Conservation (phyloP, 1,284 basidiomycete species). For the Agaricales sp. region DNA sequence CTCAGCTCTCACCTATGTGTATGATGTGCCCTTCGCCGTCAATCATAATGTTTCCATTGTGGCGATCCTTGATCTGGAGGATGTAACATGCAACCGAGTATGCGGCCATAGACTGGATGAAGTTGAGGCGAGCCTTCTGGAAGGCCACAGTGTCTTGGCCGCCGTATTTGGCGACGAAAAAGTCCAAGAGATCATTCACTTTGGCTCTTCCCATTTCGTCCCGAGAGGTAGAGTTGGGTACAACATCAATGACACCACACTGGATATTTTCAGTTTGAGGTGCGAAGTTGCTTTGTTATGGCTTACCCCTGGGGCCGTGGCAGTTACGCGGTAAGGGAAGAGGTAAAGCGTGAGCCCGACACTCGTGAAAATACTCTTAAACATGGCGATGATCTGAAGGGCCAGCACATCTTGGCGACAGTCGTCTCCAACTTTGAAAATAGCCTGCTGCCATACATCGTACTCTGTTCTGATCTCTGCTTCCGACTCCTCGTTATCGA, state of each 20-base stretch:
- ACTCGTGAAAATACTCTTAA: conserved; percentile 93
- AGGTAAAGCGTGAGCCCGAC: conserved; percentile 90
- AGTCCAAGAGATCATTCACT: conserved; percentile 91
- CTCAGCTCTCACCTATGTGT: conserved; percentile 65
- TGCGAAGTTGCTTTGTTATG: conserved; percentile 10
- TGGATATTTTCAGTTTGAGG: conserved; percentile 20
- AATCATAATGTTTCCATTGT: conserved; percentile 99
- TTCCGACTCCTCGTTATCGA: conserved; percentile 49
- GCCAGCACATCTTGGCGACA: conserved; percentile 97
- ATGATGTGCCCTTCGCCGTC: conserved; percentile 94
- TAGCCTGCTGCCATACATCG: conserved; percentile 96
- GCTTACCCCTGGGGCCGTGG: conserved; percentile 88
- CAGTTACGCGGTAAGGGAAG: conserved; percentile 95
- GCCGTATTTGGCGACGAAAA: conserved; percentile 95
- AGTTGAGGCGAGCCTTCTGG: conserved; percentile 90
- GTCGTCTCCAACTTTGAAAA: conserved; percentile 99
- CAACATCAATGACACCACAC: conserved; percentile 98
- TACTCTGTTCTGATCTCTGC: conserved; percentile 55
- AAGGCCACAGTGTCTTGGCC: conserved; percentile 83
- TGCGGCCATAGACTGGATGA: conserved; percentile 98
- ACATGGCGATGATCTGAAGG: conserved; percentile 97
- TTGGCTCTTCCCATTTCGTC: conserved; percentile 99
- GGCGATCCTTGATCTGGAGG: conserved; percentile 93
- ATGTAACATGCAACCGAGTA: conserved; percentile 99
- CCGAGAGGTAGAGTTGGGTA: conserved; percentile 94